These are phyloP conservation scores for Penicillium sp. DNA, from an alignment of 2,329 filamentous ascomycete species.

Conservation along the genomic window DNA sequence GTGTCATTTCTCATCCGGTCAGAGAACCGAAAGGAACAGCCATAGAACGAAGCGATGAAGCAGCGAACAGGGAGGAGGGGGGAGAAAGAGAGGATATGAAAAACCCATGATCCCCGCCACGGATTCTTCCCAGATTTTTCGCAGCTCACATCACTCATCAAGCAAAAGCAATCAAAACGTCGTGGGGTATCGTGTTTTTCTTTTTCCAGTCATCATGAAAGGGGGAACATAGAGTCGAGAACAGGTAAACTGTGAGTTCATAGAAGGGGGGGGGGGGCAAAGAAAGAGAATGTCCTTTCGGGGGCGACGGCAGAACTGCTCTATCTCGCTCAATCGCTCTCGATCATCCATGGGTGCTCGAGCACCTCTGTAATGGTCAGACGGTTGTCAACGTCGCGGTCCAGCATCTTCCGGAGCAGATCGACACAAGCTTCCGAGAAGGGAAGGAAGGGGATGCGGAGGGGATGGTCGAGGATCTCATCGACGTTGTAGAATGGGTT, in stretches of 20 bases:
- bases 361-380: slow-evolving; percentile 87
- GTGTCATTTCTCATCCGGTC: background rate
- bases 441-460: slow-evolving; percentile 75
- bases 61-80: background rate
- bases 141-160: slow-evolving; percentile 15
- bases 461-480: slow-evolving; percentile 96
- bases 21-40: background rate
- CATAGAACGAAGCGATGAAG: background rate
- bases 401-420: slow-evolving; percentile 86
- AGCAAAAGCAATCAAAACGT: slow-evolving; percentile 29
- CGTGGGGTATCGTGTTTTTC: slow-evolving; percentile 34
- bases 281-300: slow-evolving; percentile 4
- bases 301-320: background rate
- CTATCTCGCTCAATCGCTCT: slow-evolving; percentile 4
- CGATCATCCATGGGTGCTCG: slow-evolving; percentile 76
- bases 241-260: background rate
- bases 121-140: slow-evolving; percentile 2
- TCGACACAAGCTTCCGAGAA: slow-evolving; percentile 85
- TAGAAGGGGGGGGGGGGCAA: too few relatives aligned
- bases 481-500: slow-evolving; percentile 99
- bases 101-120: slow-evolving; percentile 2
- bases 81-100: background rate
- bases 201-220: slow-evolving; percentile 20
- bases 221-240: background rate
- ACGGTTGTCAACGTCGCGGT: slow-evolving; percentile 81